Conservation (phyloP, 1,139 yeast genomes). For the Trichomonascaceae sp. region DNA sequence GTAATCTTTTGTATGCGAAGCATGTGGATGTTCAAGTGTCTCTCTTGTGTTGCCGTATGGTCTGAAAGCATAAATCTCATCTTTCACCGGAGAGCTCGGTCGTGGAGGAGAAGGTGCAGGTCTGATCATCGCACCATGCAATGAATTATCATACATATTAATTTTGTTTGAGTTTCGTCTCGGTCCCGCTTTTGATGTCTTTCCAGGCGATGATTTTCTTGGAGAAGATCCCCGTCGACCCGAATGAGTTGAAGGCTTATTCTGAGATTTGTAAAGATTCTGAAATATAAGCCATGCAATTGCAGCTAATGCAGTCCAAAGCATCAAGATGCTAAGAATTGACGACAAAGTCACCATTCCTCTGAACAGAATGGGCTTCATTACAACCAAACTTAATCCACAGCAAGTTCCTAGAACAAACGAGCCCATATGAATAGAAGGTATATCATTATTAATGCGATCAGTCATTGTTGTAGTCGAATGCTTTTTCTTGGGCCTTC, state of each 20-base stretch:
- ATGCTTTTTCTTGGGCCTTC: neutral
- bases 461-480: neutral
- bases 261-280: neutral
- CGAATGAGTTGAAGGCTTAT: neutral
- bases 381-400: neutral
- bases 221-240: neutral
- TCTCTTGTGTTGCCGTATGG: conserved; percentile 18
- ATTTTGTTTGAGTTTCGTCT: neutral
- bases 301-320: conserved; percentile 5
- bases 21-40: conserved; percentile 4
- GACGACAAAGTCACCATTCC: conserved; percentile 5
- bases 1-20: neutral
- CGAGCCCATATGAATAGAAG: neutral
- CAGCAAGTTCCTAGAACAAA: conserved; percentile 5
- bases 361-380: conserved; percentile 4
- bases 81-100: conserved; percentile 10
- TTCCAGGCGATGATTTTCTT: neutral
- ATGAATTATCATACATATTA: neutral
- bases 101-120: neutral
- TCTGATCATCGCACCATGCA: neutral
- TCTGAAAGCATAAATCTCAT: conserved; percentile 15
- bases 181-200: neutral
- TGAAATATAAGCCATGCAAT: conserved; percentile 1
- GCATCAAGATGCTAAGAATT: neutral
- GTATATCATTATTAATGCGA: neutral